Percentiles rank a stretch among this genome's conserved stretches.
Evolutionary conservation across 1,139 yeast genomes (phyloP).

Genomic region (Yamadazyma siamensis): DNA sequence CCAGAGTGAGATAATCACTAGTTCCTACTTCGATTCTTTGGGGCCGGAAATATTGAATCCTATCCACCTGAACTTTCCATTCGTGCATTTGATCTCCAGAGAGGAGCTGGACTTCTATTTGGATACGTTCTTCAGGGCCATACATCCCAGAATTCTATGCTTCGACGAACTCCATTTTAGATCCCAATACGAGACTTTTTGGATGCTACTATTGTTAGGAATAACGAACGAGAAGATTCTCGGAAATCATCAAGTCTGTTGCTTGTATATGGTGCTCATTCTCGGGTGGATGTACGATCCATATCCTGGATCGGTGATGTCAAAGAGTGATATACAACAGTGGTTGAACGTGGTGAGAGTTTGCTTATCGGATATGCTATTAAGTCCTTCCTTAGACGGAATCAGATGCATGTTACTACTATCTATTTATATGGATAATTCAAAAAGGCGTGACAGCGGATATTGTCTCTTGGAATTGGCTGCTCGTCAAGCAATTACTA

Average conservation of each 20-base stretch:
- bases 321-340: constrained; percentile 1
- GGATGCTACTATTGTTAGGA: constrained; percentile 15
- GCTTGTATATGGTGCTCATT: constrained; percentile 40
- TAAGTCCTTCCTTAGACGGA: constrained; percentile 40
- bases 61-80: constrained; percentile 4
- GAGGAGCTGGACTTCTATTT: constrained; percentile 27
- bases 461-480: constrained; percentile 40
- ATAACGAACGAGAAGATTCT: constrained; percentile 5
- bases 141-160: constrained; percentile 39
- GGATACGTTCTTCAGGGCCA: constrained; percentile 31
- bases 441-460: constrained; percentile 41
- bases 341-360: constrained; percentile 26
- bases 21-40: constrained; percentile 7
- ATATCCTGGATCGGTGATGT: constrained; percentile 2
- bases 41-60: not conserved
- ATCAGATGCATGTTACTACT: constrained; percentile 36
- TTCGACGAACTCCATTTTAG: constrained; percentile 28
- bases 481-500: constrained; percentile 38
- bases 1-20: constrained; percentile 11
- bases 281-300: constrained; percentile 20
- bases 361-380: constrained; percentile 34
- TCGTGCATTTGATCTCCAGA: constrained; percentile 14
- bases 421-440: constrained; percentile 36
- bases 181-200: constrained; percentile 11
- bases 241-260: constrained; percentile 23